Evolutionary conservation across 805 yeast species (phyloP).

Genomic region (Candida sphagnicola): DNA sequence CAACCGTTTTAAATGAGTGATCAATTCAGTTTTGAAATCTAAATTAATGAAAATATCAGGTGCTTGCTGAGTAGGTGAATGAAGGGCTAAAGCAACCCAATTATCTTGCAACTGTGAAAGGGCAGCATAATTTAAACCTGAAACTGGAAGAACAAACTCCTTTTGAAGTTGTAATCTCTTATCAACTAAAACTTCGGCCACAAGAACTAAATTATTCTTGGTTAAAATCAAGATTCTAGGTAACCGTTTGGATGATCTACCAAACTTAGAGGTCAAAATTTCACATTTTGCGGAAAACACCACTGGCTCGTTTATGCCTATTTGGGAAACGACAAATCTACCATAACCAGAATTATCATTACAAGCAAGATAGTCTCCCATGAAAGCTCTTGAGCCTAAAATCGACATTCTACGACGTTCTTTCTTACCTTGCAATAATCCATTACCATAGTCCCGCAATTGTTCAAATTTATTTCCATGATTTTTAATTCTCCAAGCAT

Average conservation of each 20-base stretch:
- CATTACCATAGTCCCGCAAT: slow-evolving; percentile 79
- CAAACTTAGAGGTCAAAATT: slow-evolving; percentile 78
- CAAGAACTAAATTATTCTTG: slow-evolving; percentile 53
- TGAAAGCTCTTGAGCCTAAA: slow-evolving; percentile 79
- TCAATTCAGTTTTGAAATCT: slow-evolving; percentile 83
- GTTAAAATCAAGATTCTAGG: slow-evolving; percentile 74
- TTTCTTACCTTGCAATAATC: slow-evolving; percentile 66
- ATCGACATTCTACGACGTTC: slow-evolving; percentile 88
- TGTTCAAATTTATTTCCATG: slow-evolving; percentile 83
- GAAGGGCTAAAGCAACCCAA: slow-evolving; percentile 75
- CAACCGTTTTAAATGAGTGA: slow-evolving; percentile 65
- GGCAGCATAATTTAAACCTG: slow-evolving; percentile 56
- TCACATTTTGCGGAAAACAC: slow-evolving; percentile 82
- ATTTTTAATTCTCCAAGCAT: slow-evolving; percentile 73
- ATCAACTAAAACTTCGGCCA: slow-evolving; percentile 70
- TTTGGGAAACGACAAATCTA: slow-evolving; percentile 62
- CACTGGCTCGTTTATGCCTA: slow-evolving; percentile 67
- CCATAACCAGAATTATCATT: slow-evolving; percentile 72
- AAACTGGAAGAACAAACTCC: slow-evolving; percentile 62
- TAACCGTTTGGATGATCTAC: slow-evolving; percentile 80
- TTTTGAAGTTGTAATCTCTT: slow-evolving; percentile 49
- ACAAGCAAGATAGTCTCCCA: slow-evolving; percentile 93
- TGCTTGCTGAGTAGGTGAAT: slow-evolving; percentile 41
- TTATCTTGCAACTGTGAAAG: slow-evolving; percentile 82
- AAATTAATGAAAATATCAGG: slow-evolving; percentile 83